Conservation (phyloP, 1,284 basidiomycete genomes). For the Fomitopsis betulina region DNA sequence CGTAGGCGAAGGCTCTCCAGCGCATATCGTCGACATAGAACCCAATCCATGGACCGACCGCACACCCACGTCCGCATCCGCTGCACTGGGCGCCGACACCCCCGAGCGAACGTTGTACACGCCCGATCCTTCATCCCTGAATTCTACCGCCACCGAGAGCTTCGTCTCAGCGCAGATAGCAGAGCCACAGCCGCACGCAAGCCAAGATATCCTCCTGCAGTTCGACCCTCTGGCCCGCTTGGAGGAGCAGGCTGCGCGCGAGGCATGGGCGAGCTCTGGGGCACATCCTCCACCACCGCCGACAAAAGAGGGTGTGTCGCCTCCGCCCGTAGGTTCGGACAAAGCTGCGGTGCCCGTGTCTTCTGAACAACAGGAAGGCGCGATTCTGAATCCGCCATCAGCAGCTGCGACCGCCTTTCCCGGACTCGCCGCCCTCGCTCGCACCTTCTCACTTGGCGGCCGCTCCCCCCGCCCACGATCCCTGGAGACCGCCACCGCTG, state of each 20-base stretch:
- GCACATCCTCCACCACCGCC: slow-evolving; percentile 48
- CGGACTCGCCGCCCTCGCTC: slow-evolving; percentile 59
- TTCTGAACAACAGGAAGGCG: slow-evolving; percentile 16
- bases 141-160: slow-evolving; percentile 33
- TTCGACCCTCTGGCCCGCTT: slow-evolving; percentile 62
- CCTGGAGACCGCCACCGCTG: slow-evolving; percentile 45
- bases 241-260: slow-evolving; percentile 51
- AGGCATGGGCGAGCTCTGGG: slow-evolving; percentile 57
- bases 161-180: slow-evolving; percentile 23
- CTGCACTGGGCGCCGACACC: not conserved
- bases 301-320: slow-evolving; percentile 10
- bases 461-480: slow-evolving; percentile 48
- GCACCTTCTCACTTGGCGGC: slow-evolving; percentile 44
- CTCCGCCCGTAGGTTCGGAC: slow-evolving; percentile 13
- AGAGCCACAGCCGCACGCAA: slow-evolving; percentile 9
- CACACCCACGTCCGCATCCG: not conserved
- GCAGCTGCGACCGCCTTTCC: slow-evolving; percentile 45
- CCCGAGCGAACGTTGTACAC: slow-evolving; percentile 16
- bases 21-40: slow-evolving; percentile 7
- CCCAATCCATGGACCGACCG: slow-evolving; percentile 27
- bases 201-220: slow-evolving; percentile 45
- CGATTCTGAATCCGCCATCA: slow-evolving; percentile 20
- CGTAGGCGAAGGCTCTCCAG: not conserved
- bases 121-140: slow-evolving; percentile 36
- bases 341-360: slow-evolving; percentile 19